A percentile compares a stretch with the other conserved stretches of the same genome.
Conservation (phyloP, 257 asterid genomes). For the Primulina eburnea region DNA sequence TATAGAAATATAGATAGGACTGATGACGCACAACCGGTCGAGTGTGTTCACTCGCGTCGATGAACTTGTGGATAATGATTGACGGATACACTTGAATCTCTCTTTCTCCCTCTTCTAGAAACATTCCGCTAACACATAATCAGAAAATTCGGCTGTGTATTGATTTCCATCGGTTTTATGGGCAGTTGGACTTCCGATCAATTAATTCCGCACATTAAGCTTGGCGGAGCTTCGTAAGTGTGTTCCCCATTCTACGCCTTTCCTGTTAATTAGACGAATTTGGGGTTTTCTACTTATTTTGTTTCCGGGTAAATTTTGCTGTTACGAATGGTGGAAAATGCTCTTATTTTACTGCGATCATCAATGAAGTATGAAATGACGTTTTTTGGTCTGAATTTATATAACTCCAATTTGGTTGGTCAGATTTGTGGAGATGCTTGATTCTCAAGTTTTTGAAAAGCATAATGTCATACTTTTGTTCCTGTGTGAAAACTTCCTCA, state of each 20-base stretch:
- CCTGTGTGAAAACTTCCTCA: background rate
- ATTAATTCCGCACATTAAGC: background rate
- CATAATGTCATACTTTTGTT: background rate
- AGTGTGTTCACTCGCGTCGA: background rate
- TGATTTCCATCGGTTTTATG: background rate
- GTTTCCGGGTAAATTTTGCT: background rate
- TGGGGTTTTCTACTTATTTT: background rate
- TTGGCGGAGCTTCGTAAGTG: background rate
- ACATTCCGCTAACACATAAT: no score
- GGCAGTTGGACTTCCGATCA: background rate
- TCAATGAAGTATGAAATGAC: background rate
- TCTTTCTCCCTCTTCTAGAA: no score
- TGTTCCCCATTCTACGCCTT: background rate
- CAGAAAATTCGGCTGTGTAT: background rate
- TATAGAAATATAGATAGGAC: no score
- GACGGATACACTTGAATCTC: background rate
- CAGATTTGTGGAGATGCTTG: background rate
- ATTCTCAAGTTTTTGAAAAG: background rate
- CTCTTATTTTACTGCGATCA: background rate
- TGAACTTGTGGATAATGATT: background rate
- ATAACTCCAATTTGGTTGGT: background rate
- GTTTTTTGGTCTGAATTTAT: background rate
- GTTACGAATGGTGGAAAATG: background rate
- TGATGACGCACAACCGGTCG: background rate
- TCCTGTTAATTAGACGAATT: background rate